Base-by-base conservation (phyloP, 2,329 filamentous ascomycete genomes). In the Emergomyces pasteurianus region DNA sequence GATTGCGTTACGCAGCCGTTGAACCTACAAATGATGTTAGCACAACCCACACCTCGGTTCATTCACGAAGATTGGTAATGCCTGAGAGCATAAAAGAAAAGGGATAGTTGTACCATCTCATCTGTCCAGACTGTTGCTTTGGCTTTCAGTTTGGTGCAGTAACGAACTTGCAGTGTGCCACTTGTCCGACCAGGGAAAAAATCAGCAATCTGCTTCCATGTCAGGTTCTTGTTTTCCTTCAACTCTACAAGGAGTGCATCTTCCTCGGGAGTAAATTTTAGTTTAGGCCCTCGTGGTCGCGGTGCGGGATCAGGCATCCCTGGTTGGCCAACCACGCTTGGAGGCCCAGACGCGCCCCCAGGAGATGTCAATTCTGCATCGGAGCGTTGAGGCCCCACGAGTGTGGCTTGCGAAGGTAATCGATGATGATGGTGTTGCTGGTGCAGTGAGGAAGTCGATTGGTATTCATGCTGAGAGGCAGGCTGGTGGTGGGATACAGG, bases 161-260 rank as follows among this genome's bases (percentile, higher is more conserved):
- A 96, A 42, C 92, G 86, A 60, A 96, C 92, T 74, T 96, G 92
- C 63, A 96, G 77, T 36, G 92, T 96, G 21, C 92, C 92, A 53
- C 89, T 95, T 62, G 89, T 94, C 61, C 92, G 82, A 1, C 91
- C 92, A 0, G 92, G 92, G 68, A 96, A 96, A 76, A 96, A 96
- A 71, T 96, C 92, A 61, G 91, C 90, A 70, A 96, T 96, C 79
- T 96, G 92, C 76, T 95, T 96, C 92, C 92, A 96, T 4, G 92
- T 95, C 71, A 96, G 79, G 70, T 90, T 92, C 74, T 94, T 95
- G 70, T 94, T 92, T 75, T 96, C 92, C 74, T 96, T 96, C 64
- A 96, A 79, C 70, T 95, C 89, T 61, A 96, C 86, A 59, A 96
- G 80, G 55, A 95, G 78, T 66, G 89, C 86, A 73, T 96, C 92